Percentiles rank a stretch among this genome's conserved stretches.
Evolutionary conservation across 2,329 filamentous ascomycete genomes (phyloP).

Genomic region (Fusarium floridanum): DNA sequence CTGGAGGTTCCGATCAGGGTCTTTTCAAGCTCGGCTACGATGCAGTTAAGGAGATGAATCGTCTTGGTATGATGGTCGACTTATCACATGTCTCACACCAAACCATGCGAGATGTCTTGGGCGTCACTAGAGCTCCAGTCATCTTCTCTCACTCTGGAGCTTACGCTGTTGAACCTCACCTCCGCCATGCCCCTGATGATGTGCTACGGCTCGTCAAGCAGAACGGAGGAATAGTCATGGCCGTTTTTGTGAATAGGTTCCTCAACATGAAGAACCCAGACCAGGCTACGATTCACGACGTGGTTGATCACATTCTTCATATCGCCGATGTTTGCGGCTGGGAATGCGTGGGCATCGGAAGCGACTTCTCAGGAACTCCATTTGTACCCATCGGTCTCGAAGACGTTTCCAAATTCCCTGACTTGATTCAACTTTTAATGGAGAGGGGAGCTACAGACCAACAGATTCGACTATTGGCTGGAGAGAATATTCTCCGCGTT

Average conservation of each 20-base stretch:
- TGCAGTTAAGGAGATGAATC: constrained; percentile 53
- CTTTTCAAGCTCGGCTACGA: constrained; percentile 44
- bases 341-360: constrained; percentile 54
- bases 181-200: constrained; percentile 57
- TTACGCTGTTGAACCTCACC: constrained; percentile 46
- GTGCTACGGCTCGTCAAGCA: constrained; percentile 50
- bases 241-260: constrained; percentile 53
- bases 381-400: constrained; percentile 46
- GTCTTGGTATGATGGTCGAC: constrained; percentile 51
- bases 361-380: constrained; percentile 52
- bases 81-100: constrained; percentile 49
- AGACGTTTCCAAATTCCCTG: constrained; percentile 53
- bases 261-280: constrained; percentile 48
- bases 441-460: constrained; percentile 47
- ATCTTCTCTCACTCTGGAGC: constrained; percentile 51
- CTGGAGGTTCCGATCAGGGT: constrained; percentile 38
- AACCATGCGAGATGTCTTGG: constrained; percentile 47
- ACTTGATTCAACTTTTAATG: constrained; percentile 47
- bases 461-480: constrained; percentile 40
- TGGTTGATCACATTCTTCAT: constrained; percentile 51
- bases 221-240: constrained; percentile 57
- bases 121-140: constrained; percentile 43
- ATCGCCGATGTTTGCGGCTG: constrained; percentile 50
- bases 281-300: constrained; percentile 49
- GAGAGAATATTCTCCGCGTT: constrained; percentile 47